Conservation (phyloP, 2,329 filamentous ascomycete species). For the Ceratocystis papillata region DNA sequence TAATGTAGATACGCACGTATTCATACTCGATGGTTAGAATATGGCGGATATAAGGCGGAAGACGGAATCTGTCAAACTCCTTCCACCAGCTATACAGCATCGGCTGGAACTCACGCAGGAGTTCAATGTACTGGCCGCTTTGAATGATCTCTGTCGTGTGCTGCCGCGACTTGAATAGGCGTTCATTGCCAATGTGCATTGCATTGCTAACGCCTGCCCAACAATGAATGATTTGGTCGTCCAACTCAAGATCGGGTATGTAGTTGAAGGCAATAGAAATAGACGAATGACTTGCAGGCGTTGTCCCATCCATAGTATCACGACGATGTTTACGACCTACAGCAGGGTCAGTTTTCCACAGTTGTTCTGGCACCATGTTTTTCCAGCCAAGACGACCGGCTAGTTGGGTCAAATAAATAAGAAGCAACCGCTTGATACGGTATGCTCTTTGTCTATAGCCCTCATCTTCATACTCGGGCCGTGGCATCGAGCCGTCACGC, state of each 20-base stretch:
- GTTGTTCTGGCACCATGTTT: constrained; percentile 72
- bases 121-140: constrained; percentile 68
- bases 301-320: constrained; percentile 44
- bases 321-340: constrained; percentile 39
- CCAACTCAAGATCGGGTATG: constrained; percentile 54
- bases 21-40: constrained; percentile 92
- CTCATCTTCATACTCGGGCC: constrained; percentile 62
- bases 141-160: constrained; percentile 84
- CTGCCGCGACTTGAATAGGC: constrained; percentile 75
- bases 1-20: constrained; percentile 88
- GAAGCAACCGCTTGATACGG: constrained; percentile 72
- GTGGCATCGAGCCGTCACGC: constrained; percentile 46
- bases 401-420: constrained; percentile 90
- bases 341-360: constrained; percentile 49
- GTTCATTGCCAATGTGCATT: constrained; percentile 83
- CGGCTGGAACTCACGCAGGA: constrained; percentile 71
- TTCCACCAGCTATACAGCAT: constrained; percentile 67
- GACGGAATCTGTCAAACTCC: constrained; percentile 67
- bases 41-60: constrained; percentile 55
- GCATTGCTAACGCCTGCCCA: constrained; percentile 90
- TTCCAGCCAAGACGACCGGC: constrained; percentile 85
- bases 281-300: constrained; percentile 50
- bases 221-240: constrained; percentile 66
- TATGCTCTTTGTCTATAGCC: constrained; percentile 64
- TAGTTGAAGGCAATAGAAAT: constrained; percentile 52